phyloP scores from a whole-genome alignment of 1,284 basidiomycete species.

The Leucoagaricus sp. region DNA sequence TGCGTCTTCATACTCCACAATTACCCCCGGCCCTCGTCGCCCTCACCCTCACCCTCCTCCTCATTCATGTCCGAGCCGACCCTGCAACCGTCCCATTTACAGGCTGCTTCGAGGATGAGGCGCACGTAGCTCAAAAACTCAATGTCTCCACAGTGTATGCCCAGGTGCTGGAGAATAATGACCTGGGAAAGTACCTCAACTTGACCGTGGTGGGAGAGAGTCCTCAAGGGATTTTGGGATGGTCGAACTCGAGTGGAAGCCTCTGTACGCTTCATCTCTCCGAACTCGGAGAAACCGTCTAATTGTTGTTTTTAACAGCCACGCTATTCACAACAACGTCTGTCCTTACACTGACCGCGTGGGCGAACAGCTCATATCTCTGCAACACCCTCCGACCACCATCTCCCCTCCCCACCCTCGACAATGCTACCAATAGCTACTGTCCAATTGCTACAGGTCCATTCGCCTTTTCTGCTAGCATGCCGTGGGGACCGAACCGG shows the following conservation, averaged over 20 bases:
- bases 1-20: neutral
- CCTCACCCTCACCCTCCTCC: neutral
- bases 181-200: slow-evolving; percentile 53
- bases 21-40: slow-evolving; percentile 1
- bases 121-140: slow-evolving; percentile 58
- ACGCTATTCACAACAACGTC: slow-evolving; percentile 84
- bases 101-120: slow-evolving; percentile 57
- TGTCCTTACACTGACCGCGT: slow-evolving; percentile 77
- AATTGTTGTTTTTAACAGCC: slow-evolving; percentile 46
- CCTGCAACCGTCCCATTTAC: slow-evolving; percentile 53
- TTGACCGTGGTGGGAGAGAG: slow-evolving; percentile 66
- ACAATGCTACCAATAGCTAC: slow-evolving; percentile 46
- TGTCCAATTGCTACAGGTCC: slow-evolving; percentile 78
- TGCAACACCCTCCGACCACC: slow-evolving; percentile 78
- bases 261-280: slow-evolving; percentile 47
- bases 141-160: slow-evolving; percentile 73
- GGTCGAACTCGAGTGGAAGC: slow-evolving; percentile 58
- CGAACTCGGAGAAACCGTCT: slow-evolving; percentile 11
- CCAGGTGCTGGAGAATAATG: slow-evolving; percentile 57
- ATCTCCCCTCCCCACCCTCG: slow-evolving; percentile 54
- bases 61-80: slow-evolving; percentile 35
- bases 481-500: slow-evolving; percentile 72
- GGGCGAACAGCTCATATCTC: slow-evolving; percentile 70
- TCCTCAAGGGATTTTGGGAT: slow-evolving; percentile 58
- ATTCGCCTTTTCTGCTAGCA: slow-evolving; percentile 79